A percentile compares a stretch with the other conserved stretches of the same genome.
Conservation (phyloP, 1,284 basidiomycete genomes). For the Tremellales sp. region DNA sequence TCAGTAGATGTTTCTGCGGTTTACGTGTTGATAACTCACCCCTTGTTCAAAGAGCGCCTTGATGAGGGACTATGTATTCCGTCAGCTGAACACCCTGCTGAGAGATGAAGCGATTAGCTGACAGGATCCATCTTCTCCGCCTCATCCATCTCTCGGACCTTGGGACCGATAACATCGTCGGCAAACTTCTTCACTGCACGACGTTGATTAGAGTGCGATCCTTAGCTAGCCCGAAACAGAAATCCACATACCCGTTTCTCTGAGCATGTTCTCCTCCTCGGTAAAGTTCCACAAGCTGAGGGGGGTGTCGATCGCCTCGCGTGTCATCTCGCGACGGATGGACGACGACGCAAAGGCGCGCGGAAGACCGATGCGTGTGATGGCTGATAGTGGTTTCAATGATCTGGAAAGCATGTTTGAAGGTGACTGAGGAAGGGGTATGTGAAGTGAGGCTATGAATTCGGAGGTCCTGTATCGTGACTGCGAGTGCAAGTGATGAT, state of each 20-base stretch:
- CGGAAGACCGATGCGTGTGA: constrained; percentile 18
- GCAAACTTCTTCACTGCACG: constrained; percentile 79
- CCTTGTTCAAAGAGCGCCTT: constrained; percentile 92
- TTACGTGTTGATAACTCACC: constrained; percentile 61
- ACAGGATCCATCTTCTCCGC: constrained; percentile 88
- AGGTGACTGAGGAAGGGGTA: too few species aligned
- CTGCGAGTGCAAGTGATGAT: too few species aligned
- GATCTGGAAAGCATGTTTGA: too few species aligned
- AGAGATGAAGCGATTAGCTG: constrained; percentile 4
- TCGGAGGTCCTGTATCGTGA: too few species aligned
- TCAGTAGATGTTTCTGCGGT: constrained; percentile 1
- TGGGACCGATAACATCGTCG: constrained; percentile 80
- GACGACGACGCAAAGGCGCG: constrained; percentile 25
- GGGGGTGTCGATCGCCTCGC: constrained; percentile 41
- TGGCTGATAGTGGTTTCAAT: too few species aligned
- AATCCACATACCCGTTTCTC: constrained; percentile 66
- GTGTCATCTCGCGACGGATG: constrained; percentile 31
- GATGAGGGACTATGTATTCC: constrained; percentile 57
- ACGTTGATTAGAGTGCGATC: background rate
- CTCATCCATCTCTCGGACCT: constrained; percentile 97
- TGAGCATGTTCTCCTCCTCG: constrained; percentile 86
- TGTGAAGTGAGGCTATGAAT: too few species aligned
- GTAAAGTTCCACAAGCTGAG: constrained; percentile 67
- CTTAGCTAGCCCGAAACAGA: too few species aligned
- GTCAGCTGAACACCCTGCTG: background rate